These are phyloP conservation scores for Camelina neglecta DNA, from an alignment of 345 rosid species.

Conservation along the genomic window DNA sequence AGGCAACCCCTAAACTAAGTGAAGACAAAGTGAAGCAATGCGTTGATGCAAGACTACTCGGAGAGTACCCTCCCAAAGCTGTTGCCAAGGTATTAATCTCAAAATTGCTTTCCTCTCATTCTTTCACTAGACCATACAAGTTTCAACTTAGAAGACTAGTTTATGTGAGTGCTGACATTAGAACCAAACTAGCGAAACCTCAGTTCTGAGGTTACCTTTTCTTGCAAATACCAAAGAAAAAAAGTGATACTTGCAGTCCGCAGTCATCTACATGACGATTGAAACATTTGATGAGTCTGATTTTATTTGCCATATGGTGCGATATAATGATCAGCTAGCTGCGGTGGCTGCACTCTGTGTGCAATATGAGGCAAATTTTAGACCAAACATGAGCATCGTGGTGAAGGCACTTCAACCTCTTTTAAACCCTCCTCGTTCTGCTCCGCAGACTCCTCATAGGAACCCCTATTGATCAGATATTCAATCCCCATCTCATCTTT, in stretches of 20 bases:
- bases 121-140: not conserved
- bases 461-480: conserved; percentile 29
- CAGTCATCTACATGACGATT: not conserved
- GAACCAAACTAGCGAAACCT: not conserved
- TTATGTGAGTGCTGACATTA: not conserved
- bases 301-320: conserved; percentile 9
- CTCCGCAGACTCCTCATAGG: conserved; percentile 45
- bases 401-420: conserved; percentile 83
- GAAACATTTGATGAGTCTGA: conserved; percentile 9
- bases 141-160: not conserved
- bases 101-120: conserved; percentile 23
- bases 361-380: conserved; percentile 79
- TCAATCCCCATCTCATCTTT: conserved; percentile 2
- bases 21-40: conserved; percentile 83
- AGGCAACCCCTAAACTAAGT: conserved; percentile 83
- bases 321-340: conserved; percentile 58
- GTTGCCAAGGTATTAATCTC: conserved; percentile 62
- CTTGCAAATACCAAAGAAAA: not conserved
- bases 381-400: conserved; percentile 83
- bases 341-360: conserved; percentile 80
- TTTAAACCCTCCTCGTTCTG: conserved; percentile 45
- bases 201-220: not conserved
- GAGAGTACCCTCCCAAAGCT: conserved; percentile 74
- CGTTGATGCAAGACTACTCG: conserved; percentile 66
- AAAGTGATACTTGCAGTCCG: not conserved